Evolutionary conservation across 352 stramenopile species (phyloP), one percentile per base, ranked within the genome.

Genomic region (Ophiocytium majus): DNA sequence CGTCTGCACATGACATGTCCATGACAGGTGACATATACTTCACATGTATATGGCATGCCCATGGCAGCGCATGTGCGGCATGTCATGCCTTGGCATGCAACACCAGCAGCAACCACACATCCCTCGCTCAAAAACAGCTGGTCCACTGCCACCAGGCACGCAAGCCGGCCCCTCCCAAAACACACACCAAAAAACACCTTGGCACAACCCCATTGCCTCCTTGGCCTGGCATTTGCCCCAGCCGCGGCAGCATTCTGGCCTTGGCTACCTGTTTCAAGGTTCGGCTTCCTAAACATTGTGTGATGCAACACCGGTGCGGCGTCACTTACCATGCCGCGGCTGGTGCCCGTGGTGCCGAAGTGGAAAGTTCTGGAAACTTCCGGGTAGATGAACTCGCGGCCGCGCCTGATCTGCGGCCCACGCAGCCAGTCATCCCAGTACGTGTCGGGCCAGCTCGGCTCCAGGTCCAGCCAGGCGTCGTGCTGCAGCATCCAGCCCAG

Each of bases 401-500:
- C 91, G 81, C 92, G 36, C 50, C 93, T 89, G 63, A 91, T 87
- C 57, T 83, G 82, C 28, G 91, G 90, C 81, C 94, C 91, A 43
- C 93, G 82, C 10, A 96, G 84, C 93, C 93, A 97, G 86, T 97
- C 93, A 89, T 97, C 93, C 93, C 93, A 97, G 86, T 94, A 96
- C 10, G 86, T 92, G 33, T 84, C 36, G 23, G 92, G 92, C 91
- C 91, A 93, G 36, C 89, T 89, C 0, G 76, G 31, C 9, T 84
- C 66, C 85, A 92, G 86, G 76, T 93, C 89, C 81, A 85, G 83
- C 90, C 66, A 91, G 57, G 83, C 76, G 80, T 50, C 85, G 34
- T 79, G 85, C 31, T 34, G 85, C 63, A 88, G 91, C 93, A 96
- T 96, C 93, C 93, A 97, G n/a, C 93, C 93, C 50, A 97, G 85